Percentiles rank a stretch among this genome's conserved stretches.
These are phyloP conservation scores for Daphne laureola DNA, from an alignment of 441 rosid genomes.

Conservation along the genomic window DNA sequence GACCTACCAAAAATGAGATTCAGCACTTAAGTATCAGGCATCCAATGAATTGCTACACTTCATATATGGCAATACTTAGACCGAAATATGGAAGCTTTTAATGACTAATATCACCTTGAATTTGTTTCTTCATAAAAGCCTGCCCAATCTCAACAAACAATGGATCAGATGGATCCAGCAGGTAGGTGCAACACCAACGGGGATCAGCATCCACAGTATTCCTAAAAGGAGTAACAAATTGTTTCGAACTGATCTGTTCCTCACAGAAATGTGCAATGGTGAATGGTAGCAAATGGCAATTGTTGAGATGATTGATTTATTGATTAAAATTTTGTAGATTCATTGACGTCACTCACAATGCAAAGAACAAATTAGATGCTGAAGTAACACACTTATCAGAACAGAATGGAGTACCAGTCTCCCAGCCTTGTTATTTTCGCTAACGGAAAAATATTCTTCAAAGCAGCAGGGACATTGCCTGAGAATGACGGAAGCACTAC, in stretches of 20 bases:
- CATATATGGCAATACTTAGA: neutral
- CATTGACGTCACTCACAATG: neutral
- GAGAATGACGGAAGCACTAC: slow-evolving; percentile 97
- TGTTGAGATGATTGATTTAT: too few relatives aligned
- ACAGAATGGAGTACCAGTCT: slow-evolving; percentile 54
- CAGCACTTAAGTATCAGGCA: too few relatives aligned
- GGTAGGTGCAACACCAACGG: slow-evolving; percentile 97
- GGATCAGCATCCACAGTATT: slow-evolving; percentile 84
- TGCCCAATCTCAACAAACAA: slow-evolving; percentile 81
- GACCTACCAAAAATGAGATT: too few relatives aligned
- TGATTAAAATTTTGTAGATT: neutral
- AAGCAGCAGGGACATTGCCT: slow-evolving; percentile 93
- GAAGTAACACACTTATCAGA: slow-evolving; percentile 5
- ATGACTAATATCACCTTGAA: slow-evolving; percentile 37
- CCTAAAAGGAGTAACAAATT: slow-evolving; percentile 36
- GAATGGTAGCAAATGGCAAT: too few relatives aligned
- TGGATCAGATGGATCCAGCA: slow-evolving; percentile 86
- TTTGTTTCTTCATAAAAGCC: slow-evolving; percentile 79
- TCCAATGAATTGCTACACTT: too few relatives aligned
- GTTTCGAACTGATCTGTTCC: slow-evolving; percentile 2
- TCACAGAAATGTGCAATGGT: neutral
- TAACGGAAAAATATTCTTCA: slow-evolving; percentile 58
- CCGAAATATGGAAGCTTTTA: neutral
- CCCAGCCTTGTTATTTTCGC: slow-evolving; percentile 91
- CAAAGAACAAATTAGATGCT: slow-evolving; percentile 2